Percentiles rank a stretch among this genome's conserved stretches.
Conservation (phyloP, 352 stramenopile species). For the Blastocystis sp. region DNA sequence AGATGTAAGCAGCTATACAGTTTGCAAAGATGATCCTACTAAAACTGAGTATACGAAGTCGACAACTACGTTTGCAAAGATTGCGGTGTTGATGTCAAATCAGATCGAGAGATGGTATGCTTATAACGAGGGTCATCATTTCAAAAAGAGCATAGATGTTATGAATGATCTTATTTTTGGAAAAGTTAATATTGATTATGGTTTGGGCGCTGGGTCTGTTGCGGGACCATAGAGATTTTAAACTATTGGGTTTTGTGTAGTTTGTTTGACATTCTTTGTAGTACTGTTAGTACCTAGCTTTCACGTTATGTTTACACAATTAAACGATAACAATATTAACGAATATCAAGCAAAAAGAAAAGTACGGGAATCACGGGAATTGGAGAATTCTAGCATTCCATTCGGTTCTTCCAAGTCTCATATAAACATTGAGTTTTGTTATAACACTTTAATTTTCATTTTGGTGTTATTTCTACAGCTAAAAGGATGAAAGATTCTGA, state of each 20-base stretch:
- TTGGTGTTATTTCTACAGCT: constrained; percentile 43
- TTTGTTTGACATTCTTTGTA: too few relatives aligned
- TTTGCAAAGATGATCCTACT: neutral
- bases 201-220: neutral
- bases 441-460: constrained; percentile 56
- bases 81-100: neutral
- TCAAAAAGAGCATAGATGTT: constrained; percentile 28
- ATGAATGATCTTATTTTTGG: constrained; percentile 37
- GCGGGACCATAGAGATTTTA: neutral
- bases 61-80: constrained; percentile 30
- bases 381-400: too few relatives aligned
- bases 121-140: constrained; percentile 52
- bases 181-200: neutral
- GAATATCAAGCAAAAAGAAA: too few relatives aligned
- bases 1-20: constrained; percentile 26
- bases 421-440: neutral
- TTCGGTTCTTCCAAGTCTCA: neutral
- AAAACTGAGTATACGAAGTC: constrained; percentile 6
- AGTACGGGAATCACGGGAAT: too few relatives aligned
- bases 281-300: too few relatives aligned
- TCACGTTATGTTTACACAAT: too few relatives aligned
- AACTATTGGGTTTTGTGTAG: too few relatives aligned
- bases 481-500: constrained; percentile 27
- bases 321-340: too few relatives aligned
- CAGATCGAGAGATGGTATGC: constrained; percentile 55